Base-by-base conservation (phyloP, 345 rosid species). In the Eucalyptus victrix region DNA sequence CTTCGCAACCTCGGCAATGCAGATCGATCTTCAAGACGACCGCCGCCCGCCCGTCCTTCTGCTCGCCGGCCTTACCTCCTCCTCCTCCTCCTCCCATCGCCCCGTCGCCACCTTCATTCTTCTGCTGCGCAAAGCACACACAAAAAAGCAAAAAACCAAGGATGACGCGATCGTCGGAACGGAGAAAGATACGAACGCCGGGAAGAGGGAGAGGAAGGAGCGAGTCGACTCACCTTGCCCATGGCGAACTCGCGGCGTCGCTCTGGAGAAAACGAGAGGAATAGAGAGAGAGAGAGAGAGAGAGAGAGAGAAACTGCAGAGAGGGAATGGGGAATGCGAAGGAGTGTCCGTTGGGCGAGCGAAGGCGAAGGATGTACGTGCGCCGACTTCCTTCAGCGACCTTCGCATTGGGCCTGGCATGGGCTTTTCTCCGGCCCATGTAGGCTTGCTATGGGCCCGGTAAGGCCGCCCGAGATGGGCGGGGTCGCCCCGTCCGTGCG, bases 1-100 rank as follows among this genome's bases (percentile, higher is more conserved):
- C 89, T 28, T 92, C 87, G 62, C 95, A 94, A 17, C 95, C 95
- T 17, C 91, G 90, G 86, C 95, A 94, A 58, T 94, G 93, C 91
- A 93, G 91, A 42, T 93, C 94, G 9, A 92, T 58, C 87, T 93
- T 94, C 83, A 93, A 72, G 44, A 94, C 92, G 16, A 90, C 89
- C 34, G 49, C 26, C 54, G 2, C 16, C 1, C 80, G 72, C 42
- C 30, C 45, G 7, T 89, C 81, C 45, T 86, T 89, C 67, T 88
- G 86, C 45, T 65, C 69, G 18, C 56, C 32, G 56, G 80, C 88
- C 58, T 60, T 47, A 45, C 21, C 72, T 34, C 54, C 72, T 56
- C 62, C 28, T 53, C 69, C 37, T 67, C 42, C 80, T 69, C 81
- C 81, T 19, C 34, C 23, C 21, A 3, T 37, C 67, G 83, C 86